These are phyloP conservation scores for Ganoderma resinaceum DNA, from an alignment of 1,284 basidiomycete species.

Conservation along the genomic window DNA sequence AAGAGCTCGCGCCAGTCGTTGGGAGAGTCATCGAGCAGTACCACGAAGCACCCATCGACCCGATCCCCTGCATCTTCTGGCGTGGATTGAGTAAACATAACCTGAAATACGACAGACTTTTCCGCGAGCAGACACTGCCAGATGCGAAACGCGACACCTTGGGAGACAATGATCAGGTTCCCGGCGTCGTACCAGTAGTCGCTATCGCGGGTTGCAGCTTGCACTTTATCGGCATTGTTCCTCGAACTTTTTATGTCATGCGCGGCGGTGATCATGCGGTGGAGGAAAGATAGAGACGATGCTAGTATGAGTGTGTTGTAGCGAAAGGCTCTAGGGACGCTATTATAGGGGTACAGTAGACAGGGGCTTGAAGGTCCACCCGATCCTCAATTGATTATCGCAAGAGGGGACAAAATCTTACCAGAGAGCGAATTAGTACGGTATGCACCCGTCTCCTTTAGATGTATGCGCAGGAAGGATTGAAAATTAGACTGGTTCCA, in stretches of 20 bases:
- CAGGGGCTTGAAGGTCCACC: too few species aligned
- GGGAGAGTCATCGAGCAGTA: slow-evolving; percentile 25
- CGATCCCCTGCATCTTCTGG: slow-evolving; percentile 6
- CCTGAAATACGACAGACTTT: slow-evolving; percentile 31
- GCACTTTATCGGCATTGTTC: not conserved
- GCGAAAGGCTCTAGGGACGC: too few species aligned
- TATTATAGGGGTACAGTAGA: not conserved
- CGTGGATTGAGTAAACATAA: slow-evolving; percentile 28
- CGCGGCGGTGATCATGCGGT: too few species aligned
- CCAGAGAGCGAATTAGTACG: too few species aligned
- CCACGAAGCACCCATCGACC: slow-evolving; percentile 28
- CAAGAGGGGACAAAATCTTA: too few species aligned
- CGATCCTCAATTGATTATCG: too few species aligned
- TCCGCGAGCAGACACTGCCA: slow-evolving; percentile 26
- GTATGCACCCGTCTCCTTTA: too few species aligned
- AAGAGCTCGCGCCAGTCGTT: slow-evolving; percentile 20
- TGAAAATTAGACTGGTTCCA: too few species aligned
- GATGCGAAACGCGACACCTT: slow-evolving; percentile 25
- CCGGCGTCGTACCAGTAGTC: slow-evolving; percentile 32
- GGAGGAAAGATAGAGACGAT: not conserved
- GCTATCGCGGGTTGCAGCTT: slow-evolving; percentile 9
- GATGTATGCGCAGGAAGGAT: too few species aligned
- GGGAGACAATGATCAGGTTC: slow-evolving; percentile 30
- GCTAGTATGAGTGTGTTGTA: too few species aligned
- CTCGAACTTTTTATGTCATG: too few species aligned